Percentiles rank a stretch among this genome's conserved stretches.
Conservation (phyloP, 495 filamentous ascomycete genomes). For the Aspergillus panamensis region DNA sequence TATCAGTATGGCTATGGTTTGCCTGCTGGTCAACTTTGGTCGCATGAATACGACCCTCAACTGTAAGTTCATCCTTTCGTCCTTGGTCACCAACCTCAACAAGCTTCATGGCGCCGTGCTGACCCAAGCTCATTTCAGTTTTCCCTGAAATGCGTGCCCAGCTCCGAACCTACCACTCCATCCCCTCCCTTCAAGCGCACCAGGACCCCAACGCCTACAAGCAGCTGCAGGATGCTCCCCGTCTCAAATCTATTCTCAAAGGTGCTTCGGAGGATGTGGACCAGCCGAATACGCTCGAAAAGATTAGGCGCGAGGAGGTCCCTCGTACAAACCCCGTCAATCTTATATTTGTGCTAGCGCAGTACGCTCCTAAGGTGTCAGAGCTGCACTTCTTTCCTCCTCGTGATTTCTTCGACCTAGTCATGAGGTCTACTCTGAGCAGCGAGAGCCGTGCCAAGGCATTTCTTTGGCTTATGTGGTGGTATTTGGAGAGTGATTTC, state of each 20-base stretch:
- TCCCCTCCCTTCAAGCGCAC: slow-evolving; percentile 89
- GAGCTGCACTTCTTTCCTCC: slow-evolving; percentile 85
- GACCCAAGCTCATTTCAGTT: slow-evolving; percentile 53
- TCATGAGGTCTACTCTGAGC: slow-evolving; percentile 82
- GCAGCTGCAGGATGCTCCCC: slow-evolving; percentile 93
- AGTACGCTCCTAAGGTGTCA: slow-evolving; percentile 85
- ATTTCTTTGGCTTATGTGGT: slow-evolving; percentile 99
- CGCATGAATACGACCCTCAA: slow-evolving; percentile 99
- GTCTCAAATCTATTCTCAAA: slow-evolving; percentile 95
- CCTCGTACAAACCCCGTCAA: slow-evolving; percentile 97
- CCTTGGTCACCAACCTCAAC: background rate
- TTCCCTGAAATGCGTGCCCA: slow-evolving; percentile 99
- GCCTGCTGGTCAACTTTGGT: slow-evolving; percentile 92
- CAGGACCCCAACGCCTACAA: slow-evolving; percentile 97
- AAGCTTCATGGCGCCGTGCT: background rate
- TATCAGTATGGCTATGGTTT: slow-evolving; percentile 99
- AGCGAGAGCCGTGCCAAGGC: slow-evolving; percentile 81
- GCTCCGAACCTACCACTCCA: slow-evolving; percentile 95
- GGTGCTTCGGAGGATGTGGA: slow-evolving; percentile 91
- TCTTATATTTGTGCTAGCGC: slow-evolving; percentile 90
- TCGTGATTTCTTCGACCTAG: slow-evolving; percentile 91
- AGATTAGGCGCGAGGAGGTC: slow-evolving; percentile 61
- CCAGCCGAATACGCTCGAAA: slow-evolving; percentile 81
- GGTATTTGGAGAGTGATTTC: slow-evolving; percentile 97
- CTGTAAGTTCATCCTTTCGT: slow-evolving; percentile 54